Evolutionary conservation across 768 basidiomycete species (phyloP).

Genomic region (Serendipita indica): DNA sequence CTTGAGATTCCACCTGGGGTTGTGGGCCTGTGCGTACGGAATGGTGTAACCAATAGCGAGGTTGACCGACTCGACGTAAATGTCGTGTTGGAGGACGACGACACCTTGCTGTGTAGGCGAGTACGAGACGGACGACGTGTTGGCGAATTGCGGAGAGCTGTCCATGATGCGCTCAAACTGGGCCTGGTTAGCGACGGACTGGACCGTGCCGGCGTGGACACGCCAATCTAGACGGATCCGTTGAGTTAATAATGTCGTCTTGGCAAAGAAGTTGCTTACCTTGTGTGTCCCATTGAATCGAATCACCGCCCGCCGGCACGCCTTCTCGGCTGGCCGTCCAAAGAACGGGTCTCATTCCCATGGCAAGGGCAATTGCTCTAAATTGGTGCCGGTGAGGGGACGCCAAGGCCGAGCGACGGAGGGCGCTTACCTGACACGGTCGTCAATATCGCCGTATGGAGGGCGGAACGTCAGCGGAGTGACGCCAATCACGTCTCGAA

Average conservation of each 20-base stretch:
- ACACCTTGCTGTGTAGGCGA: slow-evolving; percentile 26
- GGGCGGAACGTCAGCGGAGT: slow-evolving; percentile 27
- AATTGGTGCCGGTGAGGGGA: slow-evolving; percentile 13
- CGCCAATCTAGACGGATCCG: slow-evolving; percentile 17
- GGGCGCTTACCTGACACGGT: slow-evolving; percentile 5
- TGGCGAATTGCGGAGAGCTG: slow-evolving; percentile 21
- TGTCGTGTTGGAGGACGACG: slow-evolving; percentile 30
- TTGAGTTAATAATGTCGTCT: slow-evolving; percentile 29
- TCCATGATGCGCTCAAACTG: neutral
- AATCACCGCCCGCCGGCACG: slow-evolving; percentile 14
- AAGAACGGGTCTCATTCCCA: slow-evolving; percentile 34
- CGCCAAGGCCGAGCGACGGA: too few species aligned
- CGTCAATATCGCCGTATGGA: slow-evolving; percentile 22
- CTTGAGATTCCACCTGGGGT: slow-evolving; percentile 25
- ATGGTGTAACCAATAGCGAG: slow-evolving; percentile 32
- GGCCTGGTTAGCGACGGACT: slow-evolving; percentile 6
- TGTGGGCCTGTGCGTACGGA: slow-evolving; percentile 26
- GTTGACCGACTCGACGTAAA: slow-evolving; percentile 31
- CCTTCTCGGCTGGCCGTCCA: slow-evolving; percentile 22
- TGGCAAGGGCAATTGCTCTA: slow-evolving; percentile 28
- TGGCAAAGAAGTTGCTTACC: slow-evolving; percentile 14
- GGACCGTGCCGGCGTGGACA: neutral
- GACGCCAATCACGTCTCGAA: slow-evolving; percentile 26
- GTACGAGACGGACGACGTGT: slow-evolving; percentile 20
- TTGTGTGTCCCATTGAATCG: slow-evolving; percentile 20